These are phyloP conservation scores for Tetrahymena thermophila DNA, from an alignment of 73 alveolate species.

Conservation along the genomic window DNA sequence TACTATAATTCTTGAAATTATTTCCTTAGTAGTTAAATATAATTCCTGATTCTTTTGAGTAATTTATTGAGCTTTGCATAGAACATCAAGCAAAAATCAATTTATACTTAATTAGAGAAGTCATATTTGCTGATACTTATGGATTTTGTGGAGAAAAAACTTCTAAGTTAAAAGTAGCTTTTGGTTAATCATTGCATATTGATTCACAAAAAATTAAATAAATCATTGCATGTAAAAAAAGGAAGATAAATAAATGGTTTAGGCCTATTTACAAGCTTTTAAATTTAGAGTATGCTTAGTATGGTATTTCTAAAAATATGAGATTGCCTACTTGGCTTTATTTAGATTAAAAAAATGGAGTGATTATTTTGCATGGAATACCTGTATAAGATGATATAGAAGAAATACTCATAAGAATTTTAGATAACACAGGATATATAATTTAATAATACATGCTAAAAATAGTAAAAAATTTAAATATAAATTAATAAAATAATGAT, in stretches of 20 bases:
- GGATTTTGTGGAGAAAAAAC: background rate
- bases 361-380: background rate
- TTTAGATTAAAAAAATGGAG: background rate
- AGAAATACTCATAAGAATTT: background rate
- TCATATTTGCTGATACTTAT: background rate
- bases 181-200: background rate
- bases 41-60: background rate
- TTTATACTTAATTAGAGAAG: background rate
- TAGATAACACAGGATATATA: background rate
- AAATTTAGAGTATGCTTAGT: background rate
- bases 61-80: too few relatives aligned
- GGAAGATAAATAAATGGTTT: background rate
- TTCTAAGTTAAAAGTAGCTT: background rate
- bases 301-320: background rate
- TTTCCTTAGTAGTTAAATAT: background rate
- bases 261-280: background rate
- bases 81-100: background rate
- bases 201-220: background rate
- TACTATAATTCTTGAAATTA: too few relatives aligned
- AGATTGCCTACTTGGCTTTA: background rate
- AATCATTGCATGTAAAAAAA: background rate
- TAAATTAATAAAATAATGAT: background rate
- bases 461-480: background rate
- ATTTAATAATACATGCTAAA: background rate
- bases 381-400: background rate